Percentiles rank a stretch among this genome's conserved stretches.
Evolutionary conservation across 257 asterid species (phyloP).

Genomic region (Oldenlandia corymbosa): DNA sequence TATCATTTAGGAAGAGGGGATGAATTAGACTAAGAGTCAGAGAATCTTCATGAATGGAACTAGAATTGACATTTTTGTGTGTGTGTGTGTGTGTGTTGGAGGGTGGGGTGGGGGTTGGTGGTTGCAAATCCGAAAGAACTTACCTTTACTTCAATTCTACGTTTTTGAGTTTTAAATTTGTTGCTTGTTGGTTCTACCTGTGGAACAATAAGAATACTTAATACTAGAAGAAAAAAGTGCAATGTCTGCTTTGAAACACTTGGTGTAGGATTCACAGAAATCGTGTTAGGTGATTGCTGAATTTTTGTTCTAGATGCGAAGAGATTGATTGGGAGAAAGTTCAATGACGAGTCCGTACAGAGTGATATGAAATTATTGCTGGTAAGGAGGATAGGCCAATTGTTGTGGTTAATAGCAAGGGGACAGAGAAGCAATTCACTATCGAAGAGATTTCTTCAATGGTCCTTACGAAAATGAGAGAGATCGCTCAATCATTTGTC

Average conservation of each 20-base stretch:
- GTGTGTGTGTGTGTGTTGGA: too few relatives aligned
- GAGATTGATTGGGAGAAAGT: slow-evolving; percentile 1
- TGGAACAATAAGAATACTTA: too few relatives aligned
- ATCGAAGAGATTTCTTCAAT: not conserved
- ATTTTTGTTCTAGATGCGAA: not conserved
- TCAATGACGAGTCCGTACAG: slow-evolving; percentile 53
- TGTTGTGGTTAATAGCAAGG: not conserved
- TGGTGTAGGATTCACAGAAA: too few relatives aligned
- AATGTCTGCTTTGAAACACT: too few relatives aligned
- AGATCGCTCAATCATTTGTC: not conserved
- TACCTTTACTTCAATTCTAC: too few relatives aligned
- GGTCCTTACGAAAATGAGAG: not conserved
- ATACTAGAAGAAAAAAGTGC: too few relatives aligned
- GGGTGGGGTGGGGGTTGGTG: too few relatives aligned
- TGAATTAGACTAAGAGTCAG: slow-evolving; percentile 10
- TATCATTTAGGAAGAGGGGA: not conserved
- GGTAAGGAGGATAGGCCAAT: not conserved
- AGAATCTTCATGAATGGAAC: slow-evolving; percentile 19
- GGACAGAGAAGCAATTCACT: not conserved
- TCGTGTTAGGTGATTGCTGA: not conserved
- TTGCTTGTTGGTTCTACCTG: too few relatives aligned
- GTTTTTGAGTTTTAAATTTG: too few relatives aligned
- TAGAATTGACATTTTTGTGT: too few relatives aligned
- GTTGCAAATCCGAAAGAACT: too few relatives aligned
- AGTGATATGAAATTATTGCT: slow-evolving; percentile 34